phyloP scores from a whole-genome alignment of 2,329 filamentous ascomycete genomes.

The Penicillium sp. region DNA sequence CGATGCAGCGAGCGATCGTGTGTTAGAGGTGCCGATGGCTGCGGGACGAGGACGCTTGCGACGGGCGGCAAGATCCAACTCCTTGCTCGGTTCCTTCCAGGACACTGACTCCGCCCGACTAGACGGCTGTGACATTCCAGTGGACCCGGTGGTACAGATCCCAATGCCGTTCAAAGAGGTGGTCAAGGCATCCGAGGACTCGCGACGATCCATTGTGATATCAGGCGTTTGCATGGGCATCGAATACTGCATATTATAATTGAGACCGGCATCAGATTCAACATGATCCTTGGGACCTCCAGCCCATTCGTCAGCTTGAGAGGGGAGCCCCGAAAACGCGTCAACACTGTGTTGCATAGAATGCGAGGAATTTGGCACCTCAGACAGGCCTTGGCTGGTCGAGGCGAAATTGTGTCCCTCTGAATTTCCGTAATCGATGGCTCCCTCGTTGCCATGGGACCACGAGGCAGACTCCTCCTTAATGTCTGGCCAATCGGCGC shows the following conservation, averaged over 20 bases:
- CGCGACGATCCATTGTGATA: slow-evolving; percentile 26
- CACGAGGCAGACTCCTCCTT: slow-evolving; percentile 27
- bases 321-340: slow-evolving; percentile 10
- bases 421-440: slow-evolving; percentile 7
- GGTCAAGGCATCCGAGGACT: slow-evolving; percentile 33
- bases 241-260: not conserved
- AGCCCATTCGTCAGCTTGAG: slow-evolving; percentile 27
- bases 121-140: slow-evolving; percentile 24
- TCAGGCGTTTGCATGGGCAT: slow-evolving; percentile 28
- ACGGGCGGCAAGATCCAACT: slow-evolving; percentile 43
- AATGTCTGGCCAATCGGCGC: slow-evolving; percentile 26
- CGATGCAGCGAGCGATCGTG: slow-evolving; percentile 35
- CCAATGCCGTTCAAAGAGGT: slow-evolving; percentile 34
- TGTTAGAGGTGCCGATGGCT: slow-evolving; percentile 41
- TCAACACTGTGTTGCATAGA: slow-evolving; percentile 14
- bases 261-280: slow-evolving; percentile 4
- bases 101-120: slow-evolving; percentile 23
- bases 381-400: slow-evolving; percentile 20
- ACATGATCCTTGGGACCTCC: slow-evolving; percentile 19
- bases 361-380: slow-evolving; percentile 13
- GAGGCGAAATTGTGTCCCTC: slow-evolving; percentile 20
- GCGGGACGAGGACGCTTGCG: slow-evolving; percentile 44
- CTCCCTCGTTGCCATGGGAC: slow-evolving; percentile 14
- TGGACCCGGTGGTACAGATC: slow-evolving; percentile 26
- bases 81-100: slow-evolving; percentile 37